Evolutionary conservation across 768 basidiomycete species (phyloP), one percentile per base, ranked within the genome.

Genomic region (Leccinum boreale): DNA sequence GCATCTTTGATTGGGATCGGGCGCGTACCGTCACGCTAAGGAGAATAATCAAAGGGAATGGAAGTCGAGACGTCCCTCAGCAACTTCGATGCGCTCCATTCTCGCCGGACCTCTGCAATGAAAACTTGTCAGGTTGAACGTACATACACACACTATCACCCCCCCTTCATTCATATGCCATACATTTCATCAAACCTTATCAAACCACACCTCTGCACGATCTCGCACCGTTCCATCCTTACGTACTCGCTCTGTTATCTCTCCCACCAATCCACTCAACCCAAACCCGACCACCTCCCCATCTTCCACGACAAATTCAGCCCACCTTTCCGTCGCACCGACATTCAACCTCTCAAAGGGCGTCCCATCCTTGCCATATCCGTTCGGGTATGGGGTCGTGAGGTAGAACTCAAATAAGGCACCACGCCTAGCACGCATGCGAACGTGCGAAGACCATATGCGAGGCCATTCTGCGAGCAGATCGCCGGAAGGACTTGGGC

Each of bases 391-490:
- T 3, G 77, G 62, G 3, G 61, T 61, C 6, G 72, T 67, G 3
- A 66, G 52, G 11, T 55, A 23, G 4, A 70, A 33, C 0, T 46
- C 46, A 55, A 74, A 77, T 5, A 55, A 36, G 10, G 62, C 31
- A 10, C 58, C 70, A 24, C 58, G 55, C 35, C 35, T 24, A 54
- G 63, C 65, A 17, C 44, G 55, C 53, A 75, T 50, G 4, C 75
- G 74, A 15, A 77, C 36, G 58, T 81, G 78, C 19, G 74, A 70
- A 0, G 70, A 64, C 73, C 72, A 77, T 29, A 71, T 26, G 12
- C 70, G 71, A 3, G 70, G 66, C 70, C 74, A 76, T 15, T 58
- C 64, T 1, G 70, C 70, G 56, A 74, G 63, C 6, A 77, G 65
- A 19, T 70, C 65, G 6, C 31, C 29, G 19, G 15, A 28, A 12